These are phyloP conservation scores for Simmondsia chinensis DNA, from an alignment of 148 eudicot species.

Conservation along the genomic window DNA sequence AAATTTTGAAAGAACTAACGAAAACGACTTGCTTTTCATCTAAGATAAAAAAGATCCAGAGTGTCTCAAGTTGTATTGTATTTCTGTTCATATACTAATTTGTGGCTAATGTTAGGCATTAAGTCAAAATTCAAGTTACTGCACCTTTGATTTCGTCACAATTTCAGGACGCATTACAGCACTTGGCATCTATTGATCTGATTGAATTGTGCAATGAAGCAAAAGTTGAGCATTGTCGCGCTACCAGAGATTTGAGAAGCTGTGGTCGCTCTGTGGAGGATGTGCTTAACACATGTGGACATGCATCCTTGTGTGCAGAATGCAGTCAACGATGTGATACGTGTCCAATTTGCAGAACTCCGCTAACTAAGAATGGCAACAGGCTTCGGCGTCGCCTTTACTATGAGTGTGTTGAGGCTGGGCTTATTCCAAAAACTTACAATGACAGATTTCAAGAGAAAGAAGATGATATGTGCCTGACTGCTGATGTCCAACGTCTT, in stretches of 20 bases:
- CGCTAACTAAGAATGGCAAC: constrained; percentile 45
- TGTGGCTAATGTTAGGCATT: not conserved
- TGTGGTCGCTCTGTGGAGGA: constrained; percentile 72
- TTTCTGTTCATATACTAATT: not conserved
- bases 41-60: no score
- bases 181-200: constrained; percentile 84
- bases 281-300: constrained; percentile 79
- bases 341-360: constrained; percentile 81
- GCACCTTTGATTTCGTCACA: constrained; percentile 3
- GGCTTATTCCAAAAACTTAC: constrained; percentile 59
- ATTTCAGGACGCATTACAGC: constrained; percentile 73
- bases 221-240: constrained; percentile 89
- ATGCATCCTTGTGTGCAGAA: constrained; percentile 92
- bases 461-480: constrained; percentile 36
- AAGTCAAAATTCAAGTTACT: not conserved
- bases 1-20: no score
- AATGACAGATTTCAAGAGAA: constrained; percentile 58
- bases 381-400: constrained; percentile 77
- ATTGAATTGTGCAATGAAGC: constrained; percentile 87
- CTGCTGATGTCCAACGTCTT: constrained; percentile 74
- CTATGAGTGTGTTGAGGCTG: constrained; percentile 83
- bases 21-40: no score
- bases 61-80: no score
- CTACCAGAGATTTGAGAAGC: constrained; percentile 88
- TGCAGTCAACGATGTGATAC: constrained; percentile 82